These are phyloP conservation scores for Saccharomyces pastorianus DNA, from an alignment of 1,139 yeast genomes.

Conservation along the genomic window DNA sequence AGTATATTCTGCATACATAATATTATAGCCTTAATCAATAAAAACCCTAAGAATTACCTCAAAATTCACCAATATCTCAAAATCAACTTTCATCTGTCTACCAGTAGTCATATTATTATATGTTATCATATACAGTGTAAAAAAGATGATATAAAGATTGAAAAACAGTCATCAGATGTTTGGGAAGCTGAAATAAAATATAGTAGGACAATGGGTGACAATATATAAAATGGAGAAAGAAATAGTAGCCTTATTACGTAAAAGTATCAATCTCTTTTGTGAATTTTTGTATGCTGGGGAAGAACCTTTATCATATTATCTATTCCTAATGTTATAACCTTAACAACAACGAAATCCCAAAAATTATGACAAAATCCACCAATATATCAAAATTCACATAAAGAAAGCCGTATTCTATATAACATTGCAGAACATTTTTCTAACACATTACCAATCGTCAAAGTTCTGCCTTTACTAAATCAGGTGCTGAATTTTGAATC, in stretches of 20 bases:
- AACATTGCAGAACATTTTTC: too few species aligned
- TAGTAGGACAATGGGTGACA: neutral
- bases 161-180: too few species aligned
- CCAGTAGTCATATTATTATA: too few species aligned
- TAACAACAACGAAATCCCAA: neutral
- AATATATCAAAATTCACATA: too few species aligned
- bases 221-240: neutral
- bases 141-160: too few species aligned
- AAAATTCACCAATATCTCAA: neutral
- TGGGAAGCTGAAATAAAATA: too few species aligned
- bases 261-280: neutral
- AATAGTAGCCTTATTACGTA: neutral
- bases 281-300: neutral
- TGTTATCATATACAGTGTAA: too few species aligned
- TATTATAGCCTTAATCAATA: neutral
- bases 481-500: too few species aligned
- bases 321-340: neutral
- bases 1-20: neutral
- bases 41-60: neutral
- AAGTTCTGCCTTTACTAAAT: too few species aligned
- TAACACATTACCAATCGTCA: too few species aligned
- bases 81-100: too few species aligned
- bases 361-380: neutral
- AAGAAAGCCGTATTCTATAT: too few species aligned
- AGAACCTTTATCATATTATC: neutral